Evolutionary conservation across 805 yeast species (phyloP), one percentile per base, ranked within the genome.

Genomic region (Candida saitoana): DNA sequence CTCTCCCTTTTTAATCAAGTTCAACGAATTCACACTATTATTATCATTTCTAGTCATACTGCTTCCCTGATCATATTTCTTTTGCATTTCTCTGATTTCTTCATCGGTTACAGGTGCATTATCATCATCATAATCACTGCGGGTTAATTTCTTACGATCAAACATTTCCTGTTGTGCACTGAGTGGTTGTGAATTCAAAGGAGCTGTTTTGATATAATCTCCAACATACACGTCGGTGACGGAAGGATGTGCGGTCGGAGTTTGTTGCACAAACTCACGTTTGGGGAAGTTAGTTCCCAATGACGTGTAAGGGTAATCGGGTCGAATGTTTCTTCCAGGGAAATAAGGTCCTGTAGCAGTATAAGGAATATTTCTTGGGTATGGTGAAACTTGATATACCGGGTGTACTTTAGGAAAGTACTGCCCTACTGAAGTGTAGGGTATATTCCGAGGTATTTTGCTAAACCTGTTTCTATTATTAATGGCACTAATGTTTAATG

Each of bases 161-260:
- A 73, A 73, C 40, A 55, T 62, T 39, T 65, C 72, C 17, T 64
- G 55, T 50, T 75, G 78, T 0, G 80, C 73, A 32, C 74, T 67
- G 7, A 75, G 57, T 3, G 81, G 80, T 50, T 76, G 81, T 12
- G 79, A 71, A 18, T 60, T 59, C 32, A 73, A 50, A 8, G 80
- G 81, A 0, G 80, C 80, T 16, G 61, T 65, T 44, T 69, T 65
- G 14, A 71, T 57, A 33, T 62, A 61, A 44, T 73, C 76, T 2
- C 73, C 74, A 41, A 64, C 66, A 48, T 72, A 76, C 2, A 76
- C 77, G 50, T 76, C 81, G 3, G 76, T 67, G 2, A 74, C 78
- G 35, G 67, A 24, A 20, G 30, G 17, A 7, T 36, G 19, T 5
- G 12, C 9, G 9, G 27, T 7, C 6, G 27, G 27, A 11, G 27